Conservation (phyloP, 1,284 basidiomycete genomes). For the Pseudozyma flocculosa region DNA sequence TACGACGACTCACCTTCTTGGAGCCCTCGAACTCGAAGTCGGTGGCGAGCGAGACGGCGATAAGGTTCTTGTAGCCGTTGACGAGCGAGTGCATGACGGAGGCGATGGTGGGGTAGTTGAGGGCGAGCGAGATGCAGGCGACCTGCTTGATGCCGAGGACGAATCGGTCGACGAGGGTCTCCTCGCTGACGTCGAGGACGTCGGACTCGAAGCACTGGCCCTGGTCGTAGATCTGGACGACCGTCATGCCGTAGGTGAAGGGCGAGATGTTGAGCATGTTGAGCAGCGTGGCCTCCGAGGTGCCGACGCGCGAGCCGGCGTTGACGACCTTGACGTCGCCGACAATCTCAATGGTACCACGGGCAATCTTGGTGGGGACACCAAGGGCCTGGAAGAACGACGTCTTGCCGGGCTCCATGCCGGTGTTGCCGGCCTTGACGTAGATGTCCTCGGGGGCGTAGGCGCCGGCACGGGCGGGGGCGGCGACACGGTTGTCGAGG, state of each 20-base stretch:
- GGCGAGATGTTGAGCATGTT: constrained; percentile 89
- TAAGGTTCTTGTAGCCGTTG: constrained; percentile 98
- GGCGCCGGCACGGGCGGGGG: constrained; percentile 97
- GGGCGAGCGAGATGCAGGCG: constrained; percentile 88
- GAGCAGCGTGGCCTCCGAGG: constrained; percentile 93
- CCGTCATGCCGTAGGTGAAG: constrained; percentile 98
- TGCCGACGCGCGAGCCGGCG: constrained; percentile 87
- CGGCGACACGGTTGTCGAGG: constrained; percentile 93
- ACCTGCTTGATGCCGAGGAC: constrained; percentile 89
- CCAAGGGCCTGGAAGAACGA: constrained; percentile 98
- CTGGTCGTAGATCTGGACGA: constrained; percentile 63
- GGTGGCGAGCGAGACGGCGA: constrained; percentile 81
- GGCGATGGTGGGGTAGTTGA: constrained; percentile 93
- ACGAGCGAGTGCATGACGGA: constrained; percentile 92
- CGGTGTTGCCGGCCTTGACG: constrained; percentile 94
- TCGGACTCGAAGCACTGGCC: constrained; percentile 68
- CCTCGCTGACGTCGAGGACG: constrained; percentile 90
- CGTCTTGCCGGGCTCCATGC: constrained; percentile 82
- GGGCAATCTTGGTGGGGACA: constrained; percentile 99
- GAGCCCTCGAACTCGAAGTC: constrained; percentile 93
- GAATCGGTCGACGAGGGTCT: constrained; percentile 87
- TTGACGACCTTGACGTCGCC: constrained; percentile 92
- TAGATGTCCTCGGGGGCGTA: constrained; percentile 86
- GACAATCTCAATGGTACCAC: constrained; percentile 99
- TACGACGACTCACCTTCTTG: constrained; percentile 69